These are phyloP conservation scores for Irpex rosettiformis DNA, from an alignment of 1,284 basidiomycete species.

Conservation along the genomic window DNA sequence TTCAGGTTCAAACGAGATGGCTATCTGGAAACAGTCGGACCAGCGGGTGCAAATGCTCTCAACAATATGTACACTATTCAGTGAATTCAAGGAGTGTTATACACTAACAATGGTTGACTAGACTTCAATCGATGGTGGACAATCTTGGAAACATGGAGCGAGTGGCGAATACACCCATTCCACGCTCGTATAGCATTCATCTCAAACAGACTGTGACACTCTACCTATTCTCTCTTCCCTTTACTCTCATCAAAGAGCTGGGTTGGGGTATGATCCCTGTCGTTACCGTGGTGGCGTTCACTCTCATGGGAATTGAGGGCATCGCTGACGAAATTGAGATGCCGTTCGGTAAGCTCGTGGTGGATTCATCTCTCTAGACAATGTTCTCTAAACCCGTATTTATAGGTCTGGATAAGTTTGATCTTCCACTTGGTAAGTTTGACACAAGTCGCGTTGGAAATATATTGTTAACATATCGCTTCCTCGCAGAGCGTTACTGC, in stretches of 20 bases:
- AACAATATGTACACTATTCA: constrained; percentile 48
- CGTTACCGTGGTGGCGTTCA: constrained; percentile 81
- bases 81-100: not conserved
- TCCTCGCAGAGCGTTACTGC: constrained; percentile 69
- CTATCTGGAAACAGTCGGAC: constrained; percentile 79
- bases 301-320: constrained; percentile 90
- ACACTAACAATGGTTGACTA: constrained; percentile 25
- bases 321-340: constrained; percentile 91
- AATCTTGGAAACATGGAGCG: constrained; percentile 85
- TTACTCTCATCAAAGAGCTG: constrained; percentile 76
- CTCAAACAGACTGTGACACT: constrained; percentile 91
- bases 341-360: constrained; percentile 67
- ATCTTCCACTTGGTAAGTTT: constrained; percentile 68
- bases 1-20: constrained; percentile 78
- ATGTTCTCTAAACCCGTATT: constrained; percentile 6
- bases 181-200: constrained; percentile 79
- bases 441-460: too few species aligned
- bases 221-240: constrained; percentile 83
- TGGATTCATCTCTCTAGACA: not conserved
- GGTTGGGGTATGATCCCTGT: constrained; percentile 83
- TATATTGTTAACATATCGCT: not conserved
- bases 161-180: constrained; percentile 81
- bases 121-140: constrained; percentile 77
- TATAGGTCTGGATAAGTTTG: constrained; percentile 55
- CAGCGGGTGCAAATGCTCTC: constrained; percentile 80